These are phyloP conservation scores for Neurospora africana DNA, from an alignment of 495 filamentous ascomycete genomes.

Conservation along the genomic window DNA sequence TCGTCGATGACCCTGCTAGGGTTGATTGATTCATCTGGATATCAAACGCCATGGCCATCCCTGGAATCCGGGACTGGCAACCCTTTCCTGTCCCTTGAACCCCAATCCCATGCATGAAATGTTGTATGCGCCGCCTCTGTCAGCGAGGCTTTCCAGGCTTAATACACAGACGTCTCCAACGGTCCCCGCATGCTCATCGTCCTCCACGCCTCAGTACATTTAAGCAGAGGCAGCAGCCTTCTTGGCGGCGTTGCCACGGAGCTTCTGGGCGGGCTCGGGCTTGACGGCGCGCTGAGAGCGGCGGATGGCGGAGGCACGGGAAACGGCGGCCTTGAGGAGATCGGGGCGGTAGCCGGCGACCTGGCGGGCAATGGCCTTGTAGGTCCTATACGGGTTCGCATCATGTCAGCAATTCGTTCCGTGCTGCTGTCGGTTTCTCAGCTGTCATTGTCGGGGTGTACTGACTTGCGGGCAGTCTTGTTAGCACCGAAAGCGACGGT, in stretches of 20 bases:
- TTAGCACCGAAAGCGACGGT: slow-evolving; percentile 56
- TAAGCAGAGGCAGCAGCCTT: slow-evolving; percentile 41
- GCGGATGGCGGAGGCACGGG: slow-evolving; percentile 81
- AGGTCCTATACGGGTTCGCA: slow-evolving; percentile 53
- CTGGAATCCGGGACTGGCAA: slow-evolving; percentile 22
- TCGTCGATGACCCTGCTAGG: slow-evolving; percentile 11
- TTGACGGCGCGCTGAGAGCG: slow-evolving; percentile 69
- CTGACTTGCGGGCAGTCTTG: slow-evolving; percentile 70
- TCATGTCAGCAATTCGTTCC: slow-evolving; percentile 14
- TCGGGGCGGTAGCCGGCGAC: slow-evolving; percentile 77
- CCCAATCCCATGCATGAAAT: slow-evolving; percentile 14
- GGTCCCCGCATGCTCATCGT: slow-evolving; percentile 1
- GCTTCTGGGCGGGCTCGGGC: slow-evolving; percentile 59
- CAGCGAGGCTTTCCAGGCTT: slow-evolving; percentile 9
- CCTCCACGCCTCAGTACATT: slow-evolving; percentile 6
- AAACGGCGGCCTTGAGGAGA: slow-evolving; percentile 73
- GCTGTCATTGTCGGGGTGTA: slow-evolving; percentile 9
- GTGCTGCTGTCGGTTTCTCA: background rate
- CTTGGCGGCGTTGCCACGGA: slow-evolving; percentile 70
- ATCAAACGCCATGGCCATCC: slow-evolving; percentile 30
- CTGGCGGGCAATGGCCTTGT: slow-evolving; percentile 67
- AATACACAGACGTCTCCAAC: slow-evolving; percentile 12
- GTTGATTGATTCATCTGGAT: slow-evolving; percentile 22
- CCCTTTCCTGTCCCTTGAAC: slow-evolving; percentile 13
- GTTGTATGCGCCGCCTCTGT: slow-evolving; percentile 8